Evolutionary conservation across 73 alveolate genomes (phyloP).

Genomic region (Paramecium primaurelia): DNA sequence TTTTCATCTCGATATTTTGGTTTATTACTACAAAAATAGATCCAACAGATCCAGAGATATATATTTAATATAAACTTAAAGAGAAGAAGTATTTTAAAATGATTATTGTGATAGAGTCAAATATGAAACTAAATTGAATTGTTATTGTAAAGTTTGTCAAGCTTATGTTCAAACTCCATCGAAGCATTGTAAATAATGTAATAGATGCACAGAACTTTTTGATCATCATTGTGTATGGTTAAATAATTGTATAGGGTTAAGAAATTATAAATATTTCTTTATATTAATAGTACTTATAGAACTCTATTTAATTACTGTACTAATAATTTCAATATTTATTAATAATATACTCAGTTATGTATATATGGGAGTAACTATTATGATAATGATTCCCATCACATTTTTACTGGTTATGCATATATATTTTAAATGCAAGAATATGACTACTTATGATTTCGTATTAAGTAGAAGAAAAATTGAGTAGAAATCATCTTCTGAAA

Average conservation of each 20-base stretch:
- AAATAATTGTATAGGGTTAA: background rate
- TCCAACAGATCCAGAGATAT: constrained; percentile 15
- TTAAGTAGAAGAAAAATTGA: background rate
- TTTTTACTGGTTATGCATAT: background rate
- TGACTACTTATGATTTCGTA: background rate
- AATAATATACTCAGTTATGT: background rate
- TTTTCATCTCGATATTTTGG: background rate
- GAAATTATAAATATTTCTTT: background rate
- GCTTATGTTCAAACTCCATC: background rate
- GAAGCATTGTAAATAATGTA: constrained; percentile 28
- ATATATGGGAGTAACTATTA: background rate
- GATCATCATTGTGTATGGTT: constrained; percentile 52
- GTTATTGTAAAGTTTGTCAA: background rate
- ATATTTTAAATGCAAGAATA: background rate
- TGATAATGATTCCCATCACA: background rate
- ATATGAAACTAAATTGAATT: background rate
- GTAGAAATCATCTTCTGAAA: background rate
- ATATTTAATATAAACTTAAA: background rate
- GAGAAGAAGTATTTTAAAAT: background rate
- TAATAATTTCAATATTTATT: background rate
- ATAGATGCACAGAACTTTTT: constrained; percentile 24
- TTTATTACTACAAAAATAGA: constrained; percentile 10
- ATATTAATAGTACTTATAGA: background rate
- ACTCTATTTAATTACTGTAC: background rate
- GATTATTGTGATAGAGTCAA: background rate